Conservation (phyloP, 2,329 filamentous ascomycete genomes). For the Metarhizium anisopliae region DNA sequence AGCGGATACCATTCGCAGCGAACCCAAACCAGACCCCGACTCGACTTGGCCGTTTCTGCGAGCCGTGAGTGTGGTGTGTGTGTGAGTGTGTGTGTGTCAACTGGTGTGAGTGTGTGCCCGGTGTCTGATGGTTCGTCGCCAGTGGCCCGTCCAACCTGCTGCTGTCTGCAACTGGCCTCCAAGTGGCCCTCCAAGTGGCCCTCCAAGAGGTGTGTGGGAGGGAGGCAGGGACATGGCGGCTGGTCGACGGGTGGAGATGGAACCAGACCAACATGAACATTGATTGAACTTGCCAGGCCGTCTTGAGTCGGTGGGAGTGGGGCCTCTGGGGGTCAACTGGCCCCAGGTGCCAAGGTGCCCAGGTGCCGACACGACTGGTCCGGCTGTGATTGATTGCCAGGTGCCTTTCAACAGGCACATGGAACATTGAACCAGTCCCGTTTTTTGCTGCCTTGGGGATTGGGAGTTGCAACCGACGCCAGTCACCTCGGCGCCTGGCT, state of each 20-base stretch:
- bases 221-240: no score
- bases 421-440: no score
- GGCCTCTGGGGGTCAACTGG: not conserved
- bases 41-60: not conserved
- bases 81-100: not conserved
- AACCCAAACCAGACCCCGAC: not conserved
- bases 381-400: no score
- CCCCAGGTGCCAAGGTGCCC: no score
- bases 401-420: no score
- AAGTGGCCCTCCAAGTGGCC: not conserved
- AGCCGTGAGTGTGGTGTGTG: not conserved
- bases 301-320: constrained; percentile 9
- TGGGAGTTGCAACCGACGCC: no score
- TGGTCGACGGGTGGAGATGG: no score
- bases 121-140: constrained; percentile 2
- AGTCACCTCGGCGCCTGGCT: no score
- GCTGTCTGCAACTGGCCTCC: not conserved
- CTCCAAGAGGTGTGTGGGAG: not conserved
- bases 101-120: not conserved
- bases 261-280: not conserved
- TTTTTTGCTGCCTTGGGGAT: no score
- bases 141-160: not conserved
- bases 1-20: constrained; percentile 6
- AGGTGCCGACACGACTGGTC: no score
- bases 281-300: no score